Evolutionary conservation across 768 basidiomycete species (phyloP), one percentile per base, ranked within the genome.

Genomic region (Artomyces pyxidatus): DNA sequence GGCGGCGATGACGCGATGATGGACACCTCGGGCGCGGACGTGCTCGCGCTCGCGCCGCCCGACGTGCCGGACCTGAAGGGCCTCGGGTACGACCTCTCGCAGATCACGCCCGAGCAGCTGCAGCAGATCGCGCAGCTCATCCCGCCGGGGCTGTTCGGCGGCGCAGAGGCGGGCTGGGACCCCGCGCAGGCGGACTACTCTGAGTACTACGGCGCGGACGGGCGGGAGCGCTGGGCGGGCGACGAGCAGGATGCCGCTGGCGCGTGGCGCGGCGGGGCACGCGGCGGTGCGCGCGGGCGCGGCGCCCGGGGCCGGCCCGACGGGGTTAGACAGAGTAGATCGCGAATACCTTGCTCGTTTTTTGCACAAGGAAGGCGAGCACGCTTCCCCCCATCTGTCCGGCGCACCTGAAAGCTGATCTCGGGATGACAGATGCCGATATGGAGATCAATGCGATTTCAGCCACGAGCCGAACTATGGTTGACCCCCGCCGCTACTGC

Each of bases 361-460:
- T 89, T 81, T 78, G 78, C 79, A 72, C 77, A 81, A 79, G 88
- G 87, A 87, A 89, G 87, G 88, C 85, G 81, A 89, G 88, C 84
- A 78, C 75, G 65, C 63, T 73, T 73, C 67, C 66, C 65, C 53
- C 51, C 53, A 52, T 27, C 45, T 53, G 47, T 50, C 42, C 61
- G 55, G 61, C 53, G 61, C 55, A 54, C 52, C 49, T 57, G 49
- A 55, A 62, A 63, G 54, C 72, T 75, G 61, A 76, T 68, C 67
- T 68, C 68, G 52, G 39, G 66, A 72, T 72, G 69, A 73, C 77
- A 90, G 88, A 79, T 90, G 88, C 78, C 81, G 78, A 75, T 89
- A 81, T 61, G 88, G 88, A 51, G 88, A 91, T 71, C 82, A 82
- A 66, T 91, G 88, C 72, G 86, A 88, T 68, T 90, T 84, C 68